Conservation (phyloP, 306 rosid species). For the Quercus aquifolioides region DNA sequence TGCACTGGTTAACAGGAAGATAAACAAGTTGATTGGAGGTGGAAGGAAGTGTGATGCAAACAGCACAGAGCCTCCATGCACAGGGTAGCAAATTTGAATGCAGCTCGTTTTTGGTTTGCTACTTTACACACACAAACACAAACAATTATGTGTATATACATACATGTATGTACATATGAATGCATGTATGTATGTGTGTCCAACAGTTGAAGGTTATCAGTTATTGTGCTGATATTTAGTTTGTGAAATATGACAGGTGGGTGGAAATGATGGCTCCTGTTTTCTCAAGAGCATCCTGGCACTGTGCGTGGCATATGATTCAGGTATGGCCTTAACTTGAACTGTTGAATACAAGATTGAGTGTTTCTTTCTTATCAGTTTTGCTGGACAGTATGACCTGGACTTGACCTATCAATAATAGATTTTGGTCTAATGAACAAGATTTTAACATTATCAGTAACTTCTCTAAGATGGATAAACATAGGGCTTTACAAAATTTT, state of each 20-base stretch:
- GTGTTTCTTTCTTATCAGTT: neutral
- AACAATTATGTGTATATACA: neutral
- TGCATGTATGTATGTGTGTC: neutral
- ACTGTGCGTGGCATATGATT: constrained; percentile 47
- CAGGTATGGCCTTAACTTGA: constrained; percentile 24
- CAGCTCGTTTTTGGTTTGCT: neutral
- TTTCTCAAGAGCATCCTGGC: constrained; percentile 45
- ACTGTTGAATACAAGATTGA: neutral
- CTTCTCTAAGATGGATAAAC: neutral
- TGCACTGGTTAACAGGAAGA: constrained; percentile 16
- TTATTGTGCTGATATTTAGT: neutral
- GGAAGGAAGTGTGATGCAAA: constrained; percentile 16
- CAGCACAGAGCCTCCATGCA: constrained; percentile 24
- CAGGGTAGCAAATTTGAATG: constrained; percentile 18
- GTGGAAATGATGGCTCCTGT: constrained; percentile 62
- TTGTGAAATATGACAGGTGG: constrained; percentile 22
- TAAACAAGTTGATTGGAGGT: constrained; percentile 5
- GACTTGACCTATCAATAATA: neutral
- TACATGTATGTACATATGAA: neutral
- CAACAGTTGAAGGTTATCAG: no score
- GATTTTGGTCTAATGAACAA: neutral
- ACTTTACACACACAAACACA: neutral
- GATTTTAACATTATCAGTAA: neutral
- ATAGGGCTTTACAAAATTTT: neutral
- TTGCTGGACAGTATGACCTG: neutral